phyloP scores from a whole-genome alignment of 129 eudicot species.

The Solidago caesia region DNA sequence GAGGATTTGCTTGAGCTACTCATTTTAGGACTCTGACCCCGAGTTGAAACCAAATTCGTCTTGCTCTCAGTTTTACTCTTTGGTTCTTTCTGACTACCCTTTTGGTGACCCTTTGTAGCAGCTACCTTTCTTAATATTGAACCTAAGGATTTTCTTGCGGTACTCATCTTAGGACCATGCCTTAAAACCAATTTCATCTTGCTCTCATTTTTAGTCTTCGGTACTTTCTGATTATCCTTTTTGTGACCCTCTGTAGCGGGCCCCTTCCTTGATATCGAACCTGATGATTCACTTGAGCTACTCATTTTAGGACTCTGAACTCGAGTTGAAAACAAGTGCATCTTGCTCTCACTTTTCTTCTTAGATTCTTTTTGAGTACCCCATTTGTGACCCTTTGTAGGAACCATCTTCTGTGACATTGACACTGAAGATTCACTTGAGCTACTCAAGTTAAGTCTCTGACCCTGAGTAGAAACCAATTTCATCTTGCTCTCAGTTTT shows the following conservation, averaged over 20 bases:
- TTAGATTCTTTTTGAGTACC: slow-evolving; percentile 7
- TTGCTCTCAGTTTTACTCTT: not conserved
- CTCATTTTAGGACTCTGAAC: not conserved
- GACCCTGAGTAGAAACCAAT: not conserved
- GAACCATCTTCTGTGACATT: slow-evolving; percentile 5
- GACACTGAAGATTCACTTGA: slow-evolving; percentile 21
- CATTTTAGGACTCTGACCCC: not conserved
- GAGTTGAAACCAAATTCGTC: not conserved
- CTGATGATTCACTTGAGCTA: slow-evolving; percentile 6
- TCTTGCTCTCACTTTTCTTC: not conserved
- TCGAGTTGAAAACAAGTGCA: not conserved
- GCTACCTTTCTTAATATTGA: slow-evolving; percentile 2
- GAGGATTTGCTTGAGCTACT: not conserved
- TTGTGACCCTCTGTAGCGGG: slow-evolving; percentile 14
- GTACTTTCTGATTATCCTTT: not conserved
- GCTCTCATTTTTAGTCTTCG: not conserved
- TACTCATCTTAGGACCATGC: not conserved
- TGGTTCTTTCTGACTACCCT: slow-evolving; percentile 8
- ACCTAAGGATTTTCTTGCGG: slow-evolving; percentile 17
- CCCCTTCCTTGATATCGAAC: slow-evolving; percentile 4
- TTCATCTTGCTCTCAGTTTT: not conserved
- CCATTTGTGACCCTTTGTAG: slow-evolving; percentile 15
- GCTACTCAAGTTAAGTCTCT: not conserved
- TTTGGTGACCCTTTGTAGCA: slow-evolving; percentile 16
- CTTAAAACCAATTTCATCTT: not conserved